Percentiles rank a stretch among this genome's conserved stretches.
Evolutionary conservation across 768 basidiomycete species (phyloP).

Genomic region (Lanmaoa rubissima): DNA sequence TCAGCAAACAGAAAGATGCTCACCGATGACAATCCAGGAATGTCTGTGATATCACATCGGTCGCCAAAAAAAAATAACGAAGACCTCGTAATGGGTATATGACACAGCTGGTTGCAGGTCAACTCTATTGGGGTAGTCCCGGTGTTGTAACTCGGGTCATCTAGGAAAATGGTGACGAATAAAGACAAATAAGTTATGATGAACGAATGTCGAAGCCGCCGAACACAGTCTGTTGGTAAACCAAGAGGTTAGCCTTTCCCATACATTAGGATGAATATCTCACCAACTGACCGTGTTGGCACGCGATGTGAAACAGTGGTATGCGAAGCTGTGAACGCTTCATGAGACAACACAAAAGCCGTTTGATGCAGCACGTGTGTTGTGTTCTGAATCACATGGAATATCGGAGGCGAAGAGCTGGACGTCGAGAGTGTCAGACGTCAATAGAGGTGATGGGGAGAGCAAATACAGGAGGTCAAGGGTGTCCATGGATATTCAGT

Average conservation of each 20-base stretch:
- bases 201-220: slow-evolving; percentile 6
- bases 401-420: not conserved
- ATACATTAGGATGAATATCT: not conserved
- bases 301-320: not conserved
- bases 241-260: not conserved
- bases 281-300: not conserved
- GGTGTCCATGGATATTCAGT: slow-evolving; percentile 8
- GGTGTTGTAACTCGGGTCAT: not conserved
- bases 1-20: not conserved
- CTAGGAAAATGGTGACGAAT: slow-evolving; percentile 9
- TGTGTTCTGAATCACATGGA: not conserved
- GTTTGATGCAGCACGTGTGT: not conserved
- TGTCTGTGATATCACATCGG: slow-evolving; percentile 8
- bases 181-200: slow-evolving; percentile 5
- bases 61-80: not conserved
- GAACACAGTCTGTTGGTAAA: slow-evolving; percentile 1
- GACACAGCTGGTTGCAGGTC: not conserved
- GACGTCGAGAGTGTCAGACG: not conserved
- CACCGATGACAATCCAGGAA: slow-evolving; percentile 35
- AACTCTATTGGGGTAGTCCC: not conserved
- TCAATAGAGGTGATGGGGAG: not conserved
- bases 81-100: slow-evolving; percentile 11
- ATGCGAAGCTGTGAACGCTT: not conserved
- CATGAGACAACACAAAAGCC: slow-evolving; percentile 6
- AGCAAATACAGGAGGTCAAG: not conserved